Base-by-base conservation (phyloP, 352 stramenopile species). In the Aphanomyces cochlioides region DNA sequence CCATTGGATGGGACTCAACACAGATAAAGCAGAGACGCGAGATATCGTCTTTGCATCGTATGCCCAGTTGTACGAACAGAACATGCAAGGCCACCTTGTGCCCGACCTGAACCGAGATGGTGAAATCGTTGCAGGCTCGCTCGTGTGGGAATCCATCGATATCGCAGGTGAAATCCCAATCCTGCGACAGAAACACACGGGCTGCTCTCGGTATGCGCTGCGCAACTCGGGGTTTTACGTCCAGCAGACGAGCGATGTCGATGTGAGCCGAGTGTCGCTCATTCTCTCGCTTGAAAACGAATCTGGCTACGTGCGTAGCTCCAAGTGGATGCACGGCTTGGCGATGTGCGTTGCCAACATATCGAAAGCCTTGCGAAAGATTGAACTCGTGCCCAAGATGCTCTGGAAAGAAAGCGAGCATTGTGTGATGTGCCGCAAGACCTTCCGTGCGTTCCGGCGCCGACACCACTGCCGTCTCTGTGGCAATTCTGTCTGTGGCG, bases 1-100 rank as follows among this genome's bases (percentile, higher is more conserved):
- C n/a, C 63, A 69, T 38, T 69, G 63, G 63, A 69, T 69, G 63
- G 10, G 41, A 7, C 41, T 69, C n/a, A 69, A 69, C 63, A 69
- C 63, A 28, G 63, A 69, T 38, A 69, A 69, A 47, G 40, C 59
- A 3, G 63, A 69, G 43, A 54, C 63, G 5, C 19, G 63, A 8
- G 63, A 69, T 47, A 15, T 69, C 28, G 63, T 63, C 2, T 69
- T 69, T 57, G 63, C 63, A n/a, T 69, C 63, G 36, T 36, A n/a
- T 15, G 37, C 43, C 13, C 63, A 57, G 36, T 34, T 58, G 10
- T 69, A 69, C 50, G 63, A 69, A 38, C 63, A 69, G 34, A 60
- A 41, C 15, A 36, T n/a, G 10, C 12, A 5, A 7, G 63, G 63
- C 34, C 17, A 12, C 1, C 63, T 69, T 34, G 47, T 47, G 7